Percentiles rank a stretch among this genome's conserved stretches.
Evolutionary conservation across 2,329 filamentous ascomycete species (phyloP).

Genomic region (Penicillium verrucosum): DNA sequence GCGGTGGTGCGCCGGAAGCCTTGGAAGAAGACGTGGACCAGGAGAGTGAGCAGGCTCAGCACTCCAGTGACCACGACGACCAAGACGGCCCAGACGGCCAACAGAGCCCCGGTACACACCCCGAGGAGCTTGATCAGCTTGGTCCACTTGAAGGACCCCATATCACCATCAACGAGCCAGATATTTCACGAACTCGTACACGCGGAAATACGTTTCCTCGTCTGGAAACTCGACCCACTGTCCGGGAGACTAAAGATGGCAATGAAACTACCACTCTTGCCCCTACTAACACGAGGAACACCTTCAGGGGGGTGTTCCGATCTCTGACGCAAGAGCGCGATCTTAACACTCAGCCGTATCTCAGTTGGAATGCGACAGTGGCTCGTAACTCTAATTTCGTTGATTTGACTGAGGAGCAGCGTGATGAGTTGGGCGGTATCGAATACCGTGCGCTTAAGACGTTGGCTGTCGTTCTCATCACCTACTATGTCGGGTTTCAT

Average conservation of each 20-base stretch:
- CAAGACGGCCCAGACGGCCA: conserved; percentile 9
- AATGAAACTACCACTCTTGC: conserved; percentile 25
- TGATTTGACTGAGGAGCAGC: conserved; percentile 81
- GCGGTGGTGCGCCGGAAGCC: conserved; percentile 67
- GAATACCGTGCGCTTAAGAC: conserved; percentile 92
- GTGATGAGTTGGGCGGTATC: conserved; percentile 92
- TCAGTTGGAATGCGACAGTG: conserved; percentile 90
- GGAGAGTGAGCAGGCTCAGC: conserved; percentile 19
- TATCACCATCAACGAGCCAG: conserved; percentile 50
- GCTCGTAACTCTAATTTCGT: conserved; percentile 91
- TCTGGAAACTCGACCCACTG: conserved; percentile 36
- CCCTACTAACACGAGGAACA: conserved; percentile 29
- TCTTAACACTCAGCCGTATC: conserved; percentile 69
- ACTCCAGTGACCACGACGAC: conserved; percentile 25
- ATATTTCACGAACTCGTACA: conserved; percentile 34
- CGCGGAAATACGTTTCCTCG: conserved; percentile 39
- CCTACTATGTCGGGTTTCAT: conserved; percentile 82
- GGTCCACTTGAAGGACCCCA: conserved; percentile 36
- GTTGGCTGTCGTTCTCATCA: conserved; percentile 70
- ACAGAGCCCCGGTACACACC: background rate
- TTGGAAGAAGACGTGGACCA: conserved; percentile 50
- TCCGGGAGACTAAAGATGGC: conserved; percentile 31
- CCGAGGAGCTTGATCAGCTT: conserved; percentile 24
- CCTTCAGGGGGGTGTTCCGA: conserved; percentile 33
- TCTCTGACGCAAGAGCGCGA: conserved; percentile 39